Base-by-base conservation (phyloP, 2,329 filamentous ascomycete species). In the Fusarium sp. region DNA sequence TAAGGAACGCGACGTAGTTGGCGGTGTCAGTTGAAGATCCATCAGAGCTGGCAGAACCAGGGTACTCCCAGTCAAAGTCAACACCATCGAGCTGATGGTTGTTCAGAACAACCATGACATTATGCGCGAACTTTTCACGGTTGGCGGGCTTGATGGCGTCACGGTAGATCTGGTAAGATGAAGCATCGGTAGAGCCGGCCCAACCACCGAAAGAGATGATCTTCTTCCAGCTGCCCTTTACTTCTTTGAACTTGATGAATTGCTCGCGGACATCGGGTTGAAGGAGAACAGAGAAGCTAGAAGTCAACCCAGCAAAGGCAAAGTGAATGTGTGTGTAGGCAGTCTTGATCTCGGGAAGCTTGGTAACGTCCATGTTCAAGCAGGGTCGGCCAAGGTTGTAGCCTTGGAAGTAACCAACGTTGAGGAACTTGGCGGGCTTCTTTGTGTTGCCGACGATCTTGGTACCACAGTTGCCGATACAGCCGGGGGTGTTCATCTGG, bases 31-130 rank as follows among this genome's bases (percentile, higher is more conserved):
- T 81, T 6, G 53, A 71, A 0, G 77, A 73, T 2, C 75, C 71
- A 0, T 51, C 46, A 10, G 59, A 52, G 11, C 53, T 46, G 80
- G 20, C 71, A 33, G 76, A 77, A 0, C 75, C 77, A 1, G 79
- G 79, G 55, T 84, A 84, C 56, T 83, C 82, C 83, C 83, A 86
- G 66, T 84, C 82, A 41, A 83, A 71, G 44, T 84, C 82, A 11
- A 84, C 72, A 0, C 83, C 83, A 46, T 84, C 82, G 0, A 84
- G 66, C 5, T 72, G 69, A 26, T 82, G 40, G 33, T 83, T 41
- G 20, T 78, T 69, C 49, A 84, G 15, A 66, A 86, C 80, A 20
- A 80, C 53, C 58, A 78, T 69, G 38, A 81, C 57, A 65, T 81
- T 80, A 18, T 73, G 62, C 9, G 76, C 70, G 40, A 85, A 77